Conservation (phyloP, 1,139 yeast species). For the Blastobotrys serpentis region DNA sequence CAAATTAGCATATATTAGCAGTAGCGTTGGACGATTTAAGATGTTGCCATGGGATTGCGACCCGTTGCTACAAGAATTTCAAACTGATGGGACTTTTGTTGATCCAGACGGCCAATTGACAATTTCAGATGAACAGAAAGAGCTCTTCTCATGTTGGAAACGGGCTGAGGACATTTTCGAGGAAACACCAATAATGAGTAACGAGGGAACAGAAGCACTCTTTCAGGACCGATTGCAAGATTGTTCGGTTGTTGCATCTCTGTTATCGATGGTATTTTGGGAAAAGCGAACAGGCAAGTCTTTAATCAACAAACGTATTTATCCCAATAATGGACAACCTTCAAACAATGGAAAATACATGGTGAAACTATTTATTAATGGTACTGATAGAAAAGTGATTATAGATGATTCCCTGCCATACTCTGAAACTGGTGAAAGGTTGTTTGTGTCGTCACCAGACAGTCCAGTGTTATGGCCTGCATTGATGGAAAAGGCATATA, state of each 20-base stretch:
- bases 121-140: slow-evolving; percentile 25
- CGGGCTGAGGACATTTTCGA: slow-evolving; percentile 29
- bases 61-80: slow-evolving; percentile 20
- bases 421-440: slow-evolving; percentile 29
- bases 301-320: slow-evolving; percentile 25
- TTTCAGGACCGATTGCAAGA: slow-evolving; percentile 63
- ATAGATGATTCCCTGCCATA: slow-evolving; percentile 50
- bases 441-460: slow-evolving; percentile 33
- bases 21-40: slow-evolving; percentile 22
- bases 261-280: slow-evolving; percentile 46
- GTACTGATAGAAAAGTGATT: slow-evolving; percentile 51
- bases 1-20: slow-evolving; percentile 29
- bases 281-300: slow-evolving; percentile 25
- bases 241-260: slow-evolving; percentile 73
- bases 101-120: slow-evolving; percentile 26
- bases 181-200: slow-evolving; percentile 15
- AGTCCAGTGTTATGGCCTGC: slow-evolving; percentile 59
- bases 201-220: slow-evolving; percentile 30
- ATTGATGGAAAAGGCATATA: slow-evolving; percentile 71
- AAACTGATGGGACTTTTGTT: slow-evolving; percentile 14
- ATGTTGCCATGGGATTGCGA: slow-evolving; percentile 33
- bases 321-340: slow-evolving; percentile 28
- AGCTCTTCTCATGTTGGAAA: slow-evolving; percentile 29
- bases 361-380: slow-evolving; percentile 55
- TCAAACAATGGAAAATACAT: slow-evolving; percentile 41